phyloP scores from a whole-genome alignment of 257 asterid species.

The Lycium barbarum region DNA sequence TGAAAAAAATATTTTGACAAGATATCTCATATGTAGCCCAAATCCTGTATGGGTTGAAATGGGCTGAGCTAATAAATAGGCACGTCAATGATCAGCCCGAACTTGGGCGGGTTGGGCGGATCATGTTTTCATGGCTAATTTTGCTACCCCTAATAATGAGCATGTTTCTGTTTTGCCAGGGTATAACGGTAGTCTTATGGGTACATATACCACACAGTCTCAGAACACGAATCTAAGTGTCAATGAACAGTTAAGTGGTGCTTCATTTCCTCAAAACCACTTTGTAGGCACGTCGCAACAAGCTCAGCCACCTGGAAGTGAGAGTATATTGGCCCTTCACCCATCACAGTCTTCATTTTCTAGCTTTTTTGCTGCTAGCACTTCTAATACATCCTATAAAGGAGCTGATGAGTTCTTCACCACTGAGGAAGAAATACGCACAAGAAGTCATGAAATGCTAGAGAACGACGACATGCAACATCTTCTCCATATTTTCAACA shows the following conservation, averaged over 20 bases:
- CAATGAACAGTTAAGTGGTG: constrained; percentile 48
- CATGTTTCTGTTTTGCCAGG: constrained; percentile 52
- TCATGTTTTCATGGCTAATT: no score
- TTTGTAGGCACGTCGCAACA: constrained; percentile 56
- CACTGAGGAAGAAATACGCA: constrained; percentile 82
- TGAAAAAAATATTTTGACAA: no score
- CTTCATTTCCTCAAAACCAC: constrained; percentile 57
- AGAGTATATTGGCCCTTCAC: constrained; percentile 61
- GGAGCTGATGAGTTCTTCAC: constrained; percentile 61
- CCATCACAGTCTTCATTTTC: constrained; percentile 61
- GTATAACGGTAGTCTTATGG: constrained; percentile 51
- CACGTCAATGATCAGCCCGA: no score
- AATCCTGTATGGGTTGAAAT: no score
- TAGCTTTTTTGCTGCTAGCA: constrained; percentile 50
- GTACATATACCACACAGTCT: constrained; percentile 53
- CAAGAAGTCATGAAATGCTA: constrained; percentile 92
- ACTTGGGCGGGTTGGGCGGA: no score
- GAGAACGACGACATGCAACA: constrained; percentile 94
- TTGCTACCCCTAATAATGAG: background rate
- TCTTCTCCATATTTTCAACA: constrained; percentile 70
- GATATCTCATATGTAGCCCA: no score
- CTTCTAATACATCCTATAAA: constrained; percentile 56
- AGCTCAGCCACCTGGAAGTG: constrained; percentile 56
- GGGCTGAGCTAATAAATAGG: no score
- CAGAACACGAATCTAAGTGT: constrained; percentile 60